phyloP scores from a whole-genome alignment of 257 asterid genomes.

The Solanum stenotomum region DNA sequence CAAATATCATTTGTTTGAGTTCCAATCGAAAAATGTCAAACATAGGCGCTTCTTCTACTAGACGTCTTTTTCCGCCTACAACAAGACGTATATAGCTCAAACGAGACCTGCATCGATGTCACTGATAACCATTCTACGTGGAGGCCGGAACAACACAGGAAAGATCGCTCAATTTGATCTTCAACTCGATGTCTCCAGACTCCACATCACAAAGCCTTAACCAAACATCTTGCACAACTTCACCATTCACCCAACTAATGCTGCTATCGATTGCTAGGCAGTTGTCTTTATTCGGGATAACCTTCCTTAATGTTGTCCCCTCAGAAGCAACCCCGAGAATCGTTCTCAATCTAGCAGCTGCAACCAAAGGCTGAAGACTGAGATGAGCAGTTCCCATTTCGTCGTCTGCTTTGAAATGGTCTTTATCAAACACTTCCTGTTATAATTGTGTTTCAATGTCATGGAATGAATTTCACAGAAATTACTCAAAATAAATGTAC shows the following conservation, averaged over 20 bases:
- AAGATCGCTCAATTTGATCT: conserved; percentile 18
- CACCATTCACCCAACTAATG: conserved; percentile 22
- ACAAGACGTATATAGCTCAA: not conserved
- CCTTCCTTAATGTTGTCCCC: conserved; percentile 35
- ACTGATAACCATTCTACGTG: not conserved
- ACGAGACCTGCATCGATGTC: not conserved
- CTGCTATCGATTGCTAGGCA: conserved; percentile 33
- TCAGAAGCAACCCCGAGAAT: conserved; percentile 23
- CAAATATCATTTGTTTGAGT: not conserved
- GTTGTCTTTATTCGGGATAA: conserved; percentile 34
- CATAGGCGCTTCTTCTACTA: not conserved
- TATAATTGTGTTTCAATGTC: not conserved
- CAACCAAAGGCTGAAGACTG: conserved; percentile 32
- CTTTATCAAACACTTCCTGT: conserved; percentile 43
- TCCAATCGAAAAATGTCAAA: not conserved
- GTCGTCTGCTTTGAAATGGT: conserved; percentile 38
- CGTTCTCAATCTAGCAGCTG: conserved; percentile 33
- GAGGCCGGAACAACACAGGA: conserved; percentile 5
- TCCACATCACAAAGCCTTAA: conserved; percentile 40
- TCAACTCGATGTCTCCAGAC: conserved; percentile 36
- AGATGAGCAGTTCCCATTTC: conserved; percentile 36
- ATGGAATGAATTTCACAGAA: not conserved
- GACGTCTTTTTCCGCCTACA: not conserved
- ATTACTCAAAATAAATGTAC: not conserved
- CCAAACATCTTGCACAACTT: conserved; percentile 37